Base-by-base conservation (phyloP, 2,329 filamentous ascomycete species). In the Aspergillus proliferans region DNA sequence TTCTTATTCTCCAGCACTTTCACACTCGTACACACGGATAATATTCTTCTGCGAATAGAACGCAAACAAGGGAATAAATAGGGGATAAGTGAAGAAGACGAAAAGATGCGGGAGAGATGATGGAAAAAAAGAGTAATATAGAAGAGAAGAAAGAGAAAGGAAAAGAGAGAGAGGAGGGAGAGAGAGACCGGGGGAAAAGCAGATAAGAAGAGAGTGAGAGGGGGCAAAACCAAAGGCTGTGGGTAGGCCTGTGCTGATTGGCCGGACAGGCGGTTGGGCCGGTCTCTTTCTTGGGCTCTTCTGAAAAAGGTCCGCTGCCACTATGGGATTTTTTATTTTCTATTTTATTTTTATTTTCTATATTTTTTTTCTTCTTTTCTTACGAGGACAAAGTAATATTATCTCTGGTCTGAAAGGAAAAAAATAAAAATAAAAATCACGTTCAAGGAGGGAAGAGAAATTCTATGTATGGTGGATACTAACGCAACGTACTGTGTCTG, bases 131-230 rank as follows among this genome's bases (percentile, higher is more conserved):
- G 44, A 43, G 40, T 41, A 47, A 33, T 49, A 46, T 49, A 47
- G 49, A 42, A 45, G 46, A 46, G 50, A 38, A 43, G 40, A 43
- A 43, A 39, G 42, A 45, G 50, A 45, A 45, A 45, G 39, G 38
- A 50, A 39, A 47, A 40, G 22, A 44, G 26, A 34, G 52, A 56
- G 54, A 57, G 59, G 55, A 57, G 56, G 53, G 59, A 61, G 58
- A 58, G 54, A 57, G 60, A 57, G 53, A 58, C 52, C 50, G 47
- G 26, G 26, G 26, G 26, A 30, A 30, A 30, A 30, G 26, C 26
- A 30, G 26, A 30, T 30, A 30, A 30, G 26, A 21, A 21, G 38
- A 40, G 38, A 22, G 18, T 12, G 38, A 40, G 38, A 40, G 58
- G 33, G 61, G 61, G 57, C 55, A 60, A 52, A 47, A 47, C 55